A percentile compares a stretch with the other conserved stretches of the same genome.
These are phyloP conservation scores for Willaertia magna DNA, from an alignment of 208 protist species.

Conservation along the genomic window DNA sequence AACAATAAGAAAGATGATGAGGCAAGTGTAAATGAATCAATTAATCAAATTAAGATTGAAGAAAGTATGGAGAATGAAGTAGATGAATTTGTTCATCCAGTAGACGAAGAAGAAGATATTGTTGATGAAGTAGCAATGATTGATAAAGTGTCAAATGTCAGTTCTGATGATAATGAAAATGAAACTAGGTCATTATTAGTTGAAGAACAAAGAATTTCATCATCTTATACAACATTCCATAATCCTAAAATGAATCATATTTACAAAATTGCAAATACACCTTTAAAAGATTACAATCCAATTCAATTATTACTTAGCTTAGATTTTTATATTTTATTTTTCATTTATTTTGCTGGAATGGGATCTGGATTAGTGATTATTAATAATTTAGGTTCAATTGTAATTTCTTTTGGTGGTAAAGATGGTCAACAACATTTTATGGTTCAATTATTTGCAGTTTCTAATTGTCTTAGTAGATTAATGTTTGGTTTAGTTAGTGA, in stretches of 20 bases:
- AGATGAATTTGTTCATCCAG: too few species aligned
- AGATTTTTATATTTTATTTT: background rate
- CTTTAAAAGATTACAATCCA: background rate
- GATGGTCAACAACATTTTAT: background rate
- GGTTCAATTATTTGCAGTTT: background rate
- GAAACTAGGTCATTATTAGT: too few species aligned
- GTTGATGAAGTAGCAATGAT: too few species aligned
- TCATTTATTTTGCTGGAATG: background rate
- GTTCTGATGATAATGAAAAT: too few species aligned
- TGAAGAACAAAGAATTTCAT: too few species aligned
- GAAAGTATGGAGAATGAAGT: too few species aligned
- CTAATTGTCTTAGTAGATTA: background rate
- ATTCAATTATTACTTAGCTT: background rate
- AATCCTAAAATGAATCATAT: background rate
- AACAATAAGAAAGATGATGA: too few species aligned
- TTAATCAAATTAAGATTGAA: too few species aligned
- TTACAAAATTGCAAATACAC: background rate
- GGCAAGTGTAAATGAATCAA: too few species aligned
- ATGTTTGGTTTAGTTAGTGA: background rate
- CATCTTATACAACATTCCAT: too few species aligned
- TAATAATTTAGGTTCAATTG: constrained; percentile 1
- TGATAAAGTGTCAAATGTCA: too few species aligned
- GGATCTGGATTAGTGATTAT: background rate
- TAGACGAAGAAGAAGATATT: too few species aligned
- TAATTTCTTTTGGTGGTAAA: background rate